Evolutionary conservation across 1,284 basidiomycete species (phyloP).

Genomic region (Moniliophthora roreri): DNA sequence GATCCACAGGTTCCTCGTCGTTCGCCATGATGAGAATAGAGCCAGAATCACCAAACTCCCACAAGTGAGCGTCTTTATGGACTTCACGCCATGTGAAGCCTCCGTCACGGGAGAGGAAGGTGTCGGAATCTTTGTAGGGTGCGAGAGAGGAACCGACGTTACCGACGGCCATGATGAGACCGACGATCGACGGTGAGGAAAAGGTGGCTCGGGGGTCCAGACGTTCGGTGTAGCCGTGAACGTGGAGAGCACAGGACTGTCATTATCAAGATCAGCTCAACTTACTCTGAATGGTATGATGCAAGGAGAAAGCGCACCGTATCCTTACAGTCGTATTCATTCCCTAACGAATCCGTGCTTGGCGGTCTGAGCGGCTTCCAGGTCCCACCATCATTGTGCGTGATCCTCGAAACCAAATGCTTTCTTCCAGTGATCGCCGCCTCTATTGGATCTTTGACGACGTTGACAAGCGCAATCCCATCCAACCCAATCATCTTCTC

Average conservation of each 20-base stretch:
- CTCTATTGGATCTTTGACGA: slow-evolving; percentile 82
- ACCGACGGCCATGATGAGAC: slow-evolving; percentile 95
- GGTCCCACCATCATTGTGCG: slow-evolving; percentile 93
- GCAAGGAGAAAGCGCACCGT: slow-evolving; percentile 49
- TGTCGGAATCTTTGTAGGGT: slow-evolving; percentile 87
- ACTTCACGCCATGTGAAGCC: slow-evolving; percentile 99
- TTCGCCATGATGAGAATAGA: slow-evolving; percentile 92
- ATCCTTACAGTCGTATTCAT: slow-evolving; percentile 69
- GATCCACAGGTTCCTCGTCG: slow-evolving; percentile 91
- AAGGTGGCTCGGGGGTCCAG: slow-evolving; percentile 89
- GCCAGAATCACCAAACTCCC: slow-evolving; percentile 98
- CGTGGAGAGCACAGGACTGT: slow-evolving; percentile 83
- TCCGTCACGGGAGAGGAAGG: slow-evolving; percentile 94
- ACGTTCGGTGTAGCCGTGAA: slow-evolving; percentile 96
- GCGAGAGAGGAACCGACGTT: slow-evolving; percentile 88
- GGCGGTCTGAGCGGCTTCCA: slow-evolving; percentile 89
- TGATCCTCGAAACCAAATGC: slow-evolving; percentile 83
- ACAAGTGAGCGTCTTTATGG: slow-evolving; percentile 96
- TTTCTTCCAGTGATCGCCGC: slow-evolving; percentile 77
- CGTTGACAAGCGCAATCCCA: slow-evolving; percentile 92
- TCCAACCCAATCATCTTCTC: slow-evolving; percentile 97
- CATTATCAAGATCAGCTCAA: neutral
- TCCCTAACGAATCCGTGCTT: slow-evolving; percentile 72
- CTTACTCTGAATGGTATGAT: neutral
- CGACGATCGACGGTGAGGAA: slow-evolving; percentile 89